A percentile compares a stretch with the other conserved stretches of the same genome.
Conservation (phyloP, 768 basidiomycete genomes). For the Harrya chromipes region DNA sequence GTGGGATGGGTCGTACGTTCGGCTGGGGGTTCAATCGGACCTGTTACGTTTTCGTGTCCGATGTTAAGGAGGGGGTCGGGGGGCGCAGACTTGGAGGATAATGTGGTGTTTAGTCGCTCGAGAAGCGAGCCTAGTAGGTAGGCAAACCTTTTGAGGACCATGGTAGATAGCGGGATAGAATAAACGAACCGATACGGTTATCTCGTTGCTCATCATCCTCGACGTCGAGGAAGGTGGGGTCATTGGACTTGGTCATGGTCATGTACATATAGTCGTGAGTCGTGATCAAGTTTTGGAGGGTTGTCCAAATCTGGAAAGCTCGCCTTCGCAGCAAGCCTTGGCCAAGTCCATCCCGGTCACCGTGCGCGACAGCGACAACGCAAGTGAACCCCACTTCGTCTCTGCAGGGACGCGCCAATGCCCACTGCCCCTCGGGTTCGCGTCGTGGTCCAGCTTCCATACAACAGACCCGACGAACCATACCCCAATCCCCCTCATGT, state of each 20-base stretch:
- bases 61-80: conserved; percentile 32
- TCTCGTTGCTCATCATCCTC: conserved; percentile 47
- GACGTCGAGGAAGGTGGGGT: conserved; percentile 37
- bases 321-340: neutral
- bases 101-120: conserved; percentile 35
- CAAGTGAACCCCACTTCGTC: neutral
- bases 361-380: conserved; percentile 1
- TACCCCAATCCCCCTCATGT: conserved; percentile 67
- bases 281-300: neutral
- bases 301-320: conserved; percentile 9
- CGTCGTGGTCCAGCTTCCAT: conserved; percentile 77
- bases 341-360: neutral
- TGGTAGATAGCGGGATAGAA: neutral
- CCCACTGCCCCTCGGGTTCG: conserved; percentile 43
- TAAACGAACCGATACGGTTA: conserved; percentile 37
- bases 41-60: conserved; percentile 29
- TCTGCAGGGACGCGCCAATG: conserved; percentile 15
- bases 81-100: conserved; percentile 14
- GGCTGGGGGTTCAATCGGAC: conserved; percentile 40
- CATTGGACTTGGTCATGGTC: conserved; percentile 10
- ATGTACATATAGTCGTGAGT: conserved; percentile 5
- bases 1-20: conserved; percentile 41
- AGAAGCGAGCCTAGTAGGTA: conserved; percentile 38
- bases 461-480: conserved; percentile 70
- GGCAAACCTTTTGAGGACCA: neutral